phyloP scores from a whole-genome alignment of 164 flowering plant genomes.

The Sextonia rubra region DNA sequence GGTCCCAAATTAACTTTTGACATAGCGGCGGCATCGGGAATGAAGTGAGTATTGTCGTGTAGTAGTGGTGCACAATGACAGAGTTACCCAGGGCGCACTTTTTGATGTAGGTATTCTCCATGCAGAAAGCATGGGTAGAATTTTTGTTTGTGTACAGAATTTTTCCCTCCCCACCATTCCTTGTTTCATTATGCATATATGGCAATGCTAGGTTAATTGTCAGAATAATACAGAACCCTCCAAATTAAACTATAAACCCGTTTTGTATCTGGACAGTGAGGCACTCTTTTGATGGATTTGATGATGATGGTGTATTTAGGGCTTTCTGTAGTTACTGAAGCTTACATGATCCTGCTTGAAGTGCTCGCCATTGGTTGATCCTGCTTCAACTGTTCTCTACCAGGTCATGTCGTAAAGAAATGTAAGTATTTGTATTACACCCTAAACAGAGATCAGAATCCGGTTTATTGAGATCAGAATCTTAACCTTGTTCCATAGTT shows the following conservation, averaged over 20 bases:
- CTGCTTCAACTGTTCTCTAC: neutral
- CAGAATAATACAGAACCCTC: conserved; percentile 35
- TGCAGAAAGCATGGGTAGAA: conserved; percentile 37
- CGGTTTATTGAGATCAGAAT: too few species aligned
- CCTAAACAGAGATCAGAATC: neutral
- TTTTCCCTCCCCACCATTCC: conserved; percentile 11
- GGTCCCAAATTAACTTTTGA: conserved; percentile 15
- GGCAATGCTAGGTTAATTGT: conserved; percentile 28
- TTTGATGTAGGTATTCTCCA: conserved; percentile 19
- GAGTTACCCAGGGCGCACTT: conserved; percentile 1
- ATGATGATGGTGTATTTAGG: conserved; percentile 3
- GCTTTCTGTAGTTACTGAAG: conserved; percentile 6
- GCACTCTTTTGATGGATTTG: neutral
- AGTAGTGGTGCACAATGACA: neutral
- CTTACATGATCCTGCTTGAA: neutral
- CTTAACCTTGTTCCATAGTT: too few species aligned
- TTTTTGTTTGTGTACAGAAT: conserved; percentile 60
- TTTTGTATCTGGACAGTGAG: neutral
- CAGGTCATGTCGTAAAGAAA: neutral
- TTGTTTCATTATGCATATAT: conserved; percentile 19
- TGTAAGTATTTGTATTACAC: conserved; percentile 10
- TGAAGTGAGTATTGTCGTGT: neutral
- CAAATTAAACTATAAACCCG: neutral
- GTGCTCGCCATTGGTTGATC: conserved; percentile 3
- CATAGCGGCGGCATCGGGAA: conserved; percentile 8